Evolutionary conservation across 495 filamentous ascomycete species (phyloP).

Genomic region (Podospora anserina): DNA sequence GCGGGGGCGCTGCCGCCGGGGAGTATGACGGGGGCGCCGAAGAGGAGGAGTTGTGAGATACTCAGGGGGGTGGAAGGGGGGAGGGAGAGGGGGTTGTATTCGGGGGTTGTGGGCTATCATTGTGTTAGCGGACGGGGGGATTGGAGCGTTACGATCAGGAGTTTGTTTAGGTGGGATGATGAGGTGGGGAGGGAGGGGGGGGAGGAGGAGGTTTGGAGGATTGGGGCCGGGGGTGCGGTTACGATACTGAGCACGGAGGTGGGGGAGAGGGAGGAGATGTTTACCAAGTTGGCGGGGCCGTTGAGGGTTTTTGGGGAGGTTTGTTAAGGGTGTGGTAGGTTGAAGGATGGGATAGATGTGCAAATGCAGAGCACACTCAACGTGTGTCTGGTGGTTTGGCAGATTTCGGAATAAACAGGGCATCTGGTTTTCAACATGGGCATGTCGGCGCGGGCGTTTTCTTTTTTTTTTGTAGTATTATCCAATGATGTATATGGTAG

Average conservation of each 20-base stretch:
- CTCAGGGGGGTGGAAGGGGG: slow-evolving; percentile 63
- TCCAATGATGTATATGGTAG: neutral
- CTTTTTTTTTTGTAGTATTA: neutral
- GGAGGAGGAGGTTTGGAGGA: slow-evolving; percentile 61
- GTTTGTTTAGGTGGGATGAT: slow-evolving; percentile 65
- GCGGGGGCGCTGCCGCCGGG: slow-evolving; percentile 79
- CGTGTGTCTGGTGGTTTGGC: slow-evolving; percentile 8
- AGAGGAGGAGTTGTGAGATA: slow-evolving; percentile 83
- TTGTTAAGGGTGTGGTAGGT: slow-evolving; percentile 9
- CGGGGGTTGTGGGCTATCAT: slow-evolving; percentile 84
- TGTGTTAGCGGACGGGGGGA: slow-evolving; percentile 81
- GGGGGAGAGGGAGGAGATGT: slow-evolving; percentile 90
- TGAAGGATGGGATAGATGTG: neutral
- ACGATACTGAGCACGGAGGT: slow-evolving; percentile 72
- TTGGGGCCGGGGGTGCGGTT: slow-evolving; percentile 86
- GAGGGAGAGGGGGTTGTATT: slow-evolving; percentile 74
- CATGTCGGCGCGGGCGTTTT: slow-evolving; percentile 11
- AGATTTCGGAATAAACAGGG: neutral
- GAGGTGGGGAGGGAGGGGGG: slow-evolving; percentile 33
- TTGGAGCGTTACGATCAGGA: slow-evolving; percentile 84
- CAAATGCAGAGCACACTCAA: slow-evolving; percentile 11
- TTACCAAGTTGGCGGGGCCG: slow-evolving; percentile 70
- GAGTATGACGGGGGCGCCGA: slow-evolving; percentile 93
- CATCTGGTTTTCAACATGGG: slow-evolving; percentile 6
- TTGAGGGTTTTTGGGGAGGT: slow-evolving; percentile 52